These are phyloP conservation scores for Mimosa bimucronata DNA, from an alignment of 306 rosid genomes.

Conservation along the genomic window DNA sequence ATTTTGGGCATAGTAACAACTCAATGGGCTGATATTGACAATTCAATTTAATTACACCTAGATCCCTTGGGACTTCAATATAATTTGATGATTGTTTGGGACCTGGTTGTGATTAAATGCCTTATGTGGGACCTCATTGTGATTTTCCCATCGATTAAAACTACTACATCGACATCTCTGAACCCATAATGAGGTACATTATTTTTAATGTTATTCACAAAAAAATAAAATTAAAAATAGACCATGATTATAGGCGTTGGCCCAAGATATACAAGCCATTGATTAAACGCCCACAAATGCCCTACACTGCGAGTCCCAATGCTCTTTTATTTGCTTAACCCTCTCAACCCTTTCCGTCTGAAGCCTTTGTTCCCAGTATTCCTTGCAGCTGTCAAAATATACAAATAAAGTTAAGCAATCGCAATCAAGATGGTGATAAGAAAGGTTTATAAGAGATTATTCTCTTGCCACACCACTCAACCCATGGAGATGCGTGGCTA, in stretches of 20 bases:
- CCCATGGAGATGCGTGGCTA: neutral
- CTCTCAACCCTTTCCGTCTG: conserved; percentile 71
- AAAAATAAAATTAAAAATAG: neutral
- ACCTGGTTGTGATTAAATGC: too few species aligned
- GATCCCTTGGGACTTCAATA: too few species aligned
- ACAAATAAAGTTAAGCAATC: conserved; percentile 1
- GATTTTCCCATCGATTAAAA: neutral
- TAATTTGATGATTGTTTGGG: too few species aligned
- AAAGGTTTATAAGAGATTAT: neutral
- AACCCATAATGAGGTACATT: neutral
- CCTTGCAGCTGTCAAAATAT: conserved; percentile 56
- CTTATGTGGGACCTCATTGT: too few species aligned
- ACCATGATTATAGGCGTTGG: neutral
- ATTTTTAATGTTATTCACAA: neutral
- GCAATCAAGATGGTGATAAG: neutral
- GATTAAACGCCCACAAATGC: conserved; percentile 56
- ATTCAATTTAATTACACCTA: too few species aligned
- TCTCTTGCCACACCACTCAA: conserved; percentile 6
- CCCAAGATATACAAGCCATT: neutral
- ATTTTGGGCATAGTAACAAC: too few species aligned
- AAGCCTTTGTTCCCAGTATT: conserved; percentile 79
- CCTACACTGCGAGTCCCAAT: conserved; percentile 77
- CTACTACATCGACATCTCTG: neutral
- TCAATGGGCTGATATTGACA: too few species aligned
- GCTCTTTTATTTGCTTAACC: conserved; percentile 74